Evolutionary conservation across 78 protist genomes (phyloP).

Genomic region (Cavenderia fasciculata): DNA sequence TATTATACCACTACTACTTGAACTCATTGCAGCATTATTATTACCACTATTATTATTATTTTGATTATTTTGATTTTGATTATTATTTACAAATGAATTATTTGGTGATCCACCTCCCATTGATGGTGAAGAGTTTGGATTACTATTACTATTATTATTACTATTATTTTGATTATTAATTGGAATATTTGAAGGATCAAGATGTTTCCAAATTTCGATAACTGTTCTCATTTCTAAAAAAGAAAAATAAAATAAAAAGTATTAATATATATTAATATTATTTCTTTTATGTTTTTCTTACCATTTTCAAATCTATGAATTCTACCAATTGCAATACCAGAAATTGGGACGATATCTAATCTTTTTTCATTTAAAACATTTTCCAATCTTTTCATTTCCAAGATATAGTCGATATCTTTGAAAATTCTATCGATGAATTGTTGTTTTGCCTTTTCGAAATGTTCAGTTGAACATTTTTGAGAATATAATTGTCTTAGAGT

Average conservation of each 20-base stretch:
- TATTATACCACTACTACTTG: too few species aligned
- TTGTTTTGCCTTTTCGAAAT: too few species aligned
- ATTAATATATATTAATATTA: background rate
- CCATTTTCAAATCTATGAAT: conserved; percentile 57
- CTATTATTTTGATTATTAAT: too few species aligned
- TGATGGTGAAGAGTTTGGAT: too few species aligned
- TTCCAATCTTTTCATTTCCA: conserved; percentile 55
- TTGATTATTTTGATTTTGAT: too few species aligned
- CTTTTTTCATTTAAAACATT: conserved; percentile 3
- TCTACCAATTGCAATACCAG: conserved; percentile 58
- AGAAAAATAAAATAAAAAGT: background rate
- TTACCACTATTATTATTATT: too few species aligned
- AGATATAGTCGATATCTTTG: conserved; percentile 51
- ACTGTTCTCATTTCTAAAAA: conserved; percentile 60
- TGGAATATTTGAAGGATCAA: conserved; percentile 1
- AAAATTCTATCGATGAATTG: conserved; percentile 21
- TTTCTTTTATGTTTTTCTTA: background rate
- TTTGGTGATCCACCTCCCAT: background rate
- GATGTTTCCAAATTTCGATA: conserved; percentile 55
- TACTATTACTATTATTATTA: too few species aligned
- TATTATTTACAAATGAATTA: conserved; percentile 2
- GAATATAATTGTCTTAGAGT: background rate
- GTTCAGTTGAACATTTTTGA: too few species aligned
- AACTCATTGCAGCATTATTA: too few species aligned
- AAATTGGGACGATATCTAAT: conserved; percentile 55